Evolutionary conservation across 108 stramenopile species (phyloP), one percentile per base, ranked within the genome.

Genomic region (Schizochytrium sp.): DNA sequence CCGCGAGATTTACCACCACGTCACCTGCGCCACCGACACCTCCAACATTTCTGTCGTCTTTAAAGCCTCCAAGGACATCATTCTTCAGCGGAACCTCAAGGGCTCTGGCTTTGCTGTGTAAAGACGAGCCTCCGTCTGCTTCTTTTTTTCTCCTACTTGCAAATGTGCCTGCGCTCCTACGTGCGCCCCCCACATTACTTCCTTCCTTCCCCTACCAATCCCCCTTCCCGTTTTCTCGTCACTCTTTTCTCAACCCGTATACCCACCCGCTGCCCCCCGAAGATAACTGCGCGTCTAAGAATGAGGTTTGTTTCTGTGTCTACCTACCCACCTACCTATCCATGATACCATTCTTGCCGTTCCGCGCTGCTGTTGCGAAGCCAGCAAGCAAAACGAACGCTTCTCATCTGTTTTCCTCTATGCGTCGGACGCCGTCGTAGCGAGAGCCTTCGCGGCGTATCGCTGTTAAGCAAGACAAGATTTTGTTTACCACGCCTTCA

Each of bases 31-130:
- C 34, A 95, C 94, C 18, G 95, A 95, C 88, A 94, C 93, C 23
- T 72, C 93, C 58, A 95, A 95, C 90, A 93, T 96, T 43, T 88
- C 90, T 48, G 93, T 95, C 87, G 95, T 96, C 53, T 96, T 95
- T 93, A 94, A 95, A 88, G 94, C 95, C 53, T 96, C 94, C 58
- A 95, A 94, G 91, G 94, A 95, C 47, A 95, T 95, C 45, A 94
- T 95, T 72, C 92, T 95, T 88, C 93, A 92, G 59, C 87, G 90
- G 44, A 95, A 95, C 90, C 87, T 95, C 72, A 91, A 90, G 87
- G 91, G 88, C 23, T 90, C 93, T 88, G 95, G 95, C 25, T 90
- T 91, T 53, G 72, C 63, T 69, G 63, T 69, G 63, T 69, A 69
- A 69, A 10, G 25, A 41, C 29, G 19, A 6, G 8, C 12, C 63